Conservation (phyloP, 768 basidiomycete genomes). For the Lentinula aciculospora region DNA sequence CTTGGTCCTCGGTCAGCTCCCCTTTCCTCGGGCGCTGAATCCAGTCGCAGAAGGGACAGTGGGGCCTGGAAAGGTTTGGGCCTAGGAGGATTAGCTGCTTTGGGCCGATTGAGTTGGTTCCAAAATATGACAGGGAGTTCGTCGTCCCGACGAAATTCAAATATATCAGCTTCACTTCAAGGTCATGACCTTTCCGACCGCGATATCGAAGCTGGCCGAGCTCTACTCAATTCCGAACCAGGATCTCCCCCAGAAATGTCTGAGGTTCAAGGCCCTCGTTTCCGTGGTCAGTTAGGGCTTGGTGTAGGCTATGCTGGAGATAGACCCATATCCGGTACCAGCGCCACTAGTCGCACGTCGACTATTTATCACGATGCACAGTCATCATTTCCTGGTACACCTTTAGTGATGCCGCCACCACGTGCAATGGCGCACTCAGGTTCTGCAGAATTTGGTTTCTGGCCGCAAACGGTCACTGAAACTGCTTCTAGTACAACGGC, state of each 20-base stretch:
- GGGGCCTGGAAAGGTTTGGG: constrained; percentile 36
- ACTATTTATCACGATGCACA: constrained; percentile 62
- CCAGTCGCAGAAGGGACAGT: constrained; percentile 24
- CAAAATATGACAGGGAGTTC: constrained; percentile 26
- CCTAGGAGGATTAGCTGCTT: constrained; percentile 39
- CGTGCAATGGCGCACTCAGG: constrained; percentile 42
- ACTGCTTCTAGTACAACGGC: constrained; percentile 6
- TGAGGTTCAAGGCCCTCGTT: constrained; percentile 12
- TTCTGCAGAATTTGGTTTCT: constrained; percentile 7
- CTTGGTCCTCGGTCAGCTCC: constrained; percentile 25
- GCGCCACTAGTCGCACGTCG: constrained; percentile 36
- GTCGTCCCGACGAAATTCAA: constrained; percentile 12
- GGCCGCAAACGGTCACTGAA: constrained; percentile 3
- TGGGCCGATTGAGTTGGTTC: constrained; percentile 60
- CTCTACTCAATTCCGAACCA: constrained; percentile 21
- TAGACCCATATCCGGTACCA: constrained; percentile 56
- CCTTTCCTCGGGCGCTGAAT: constrained; percentile 11
- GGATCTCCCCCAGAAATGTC: constrained; percentile 13
- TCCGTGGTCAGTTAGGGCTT: constrained; percentile 25
- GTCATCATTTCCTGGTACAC: constrained; percentile 42
- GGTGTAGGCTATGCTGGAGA: constrained; percentile 33
- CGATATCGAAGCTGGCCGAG: constrained; percentile 42
- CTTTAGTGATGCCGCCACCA: constrained; percentile 32
- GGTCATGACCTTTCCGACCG: constrained; percentile 25
- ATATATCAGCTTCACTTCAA: constrained; percentile 16